A percentile compares a stretch with the other conserved stretches of the same genome.
Evolutionary conservation across 805 yeast species (phyloP).

Genomic region (Nakazawaea wyomingensis): DNA sequence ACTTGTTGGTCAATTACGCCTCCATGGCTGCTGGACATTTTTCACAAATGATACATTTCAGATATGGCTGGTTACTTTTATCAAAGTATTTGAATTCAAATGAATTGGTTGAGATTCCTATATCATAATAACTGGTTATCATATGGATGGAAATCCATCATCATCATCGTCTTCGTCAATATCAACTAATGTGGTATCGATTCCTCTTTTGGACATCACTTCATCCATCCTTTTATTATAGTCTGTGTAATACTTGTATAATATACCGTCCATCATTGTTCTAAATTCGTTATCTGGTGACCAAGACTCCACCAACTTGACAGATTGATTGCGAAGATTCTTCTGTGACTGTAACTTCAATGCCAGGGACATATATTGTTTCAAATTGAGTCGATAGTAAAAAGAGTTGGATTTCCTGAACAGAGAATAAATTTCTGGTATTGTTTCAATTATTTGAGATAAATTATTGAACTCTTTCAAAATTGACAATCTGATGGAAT

Average conservation of each 20-base stretch:
- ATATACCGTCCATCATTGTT: slow-evolving; percentile 14
- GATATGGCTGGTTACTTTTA: slow-evolving; percentile 79
- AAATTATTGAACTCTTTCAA: slow-evolving; percentile 1
- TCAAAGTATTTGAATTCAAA: slow-evolving; percentile 77
- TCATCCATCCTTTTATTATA: slow-evolving; percentile 16
- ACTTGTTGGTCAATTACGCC: slow-evolving; percentile 39
- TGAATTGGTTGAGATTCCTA: slow-evolving; percentile 40
- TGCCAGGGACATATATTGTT: slow-evolving; percentile 2
- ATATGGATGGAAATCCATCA: slow-evolving; percentile 6
- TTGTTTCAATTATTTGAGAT: background rate
- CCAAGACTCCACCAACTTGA: slow-evolving; percentile 22
- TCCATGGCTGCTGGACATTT: slow-evolving; percentile 81
- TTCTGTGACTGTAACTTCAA: slow-evolving; percentile 8
- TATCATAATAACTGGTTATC: background rate
- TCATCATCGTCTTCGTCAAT: slow-evolving; percentile 14
- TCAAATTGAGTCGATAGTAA: slow-evolving; percentile 16
- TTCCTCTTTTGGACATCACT: slow-evolving; percentile 10
- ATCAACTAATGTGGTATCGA: background rate
- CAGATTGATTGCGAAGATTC: slow-evolving; percentile 22
- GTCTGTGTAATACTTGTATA: slow-evolving; percentile 16
- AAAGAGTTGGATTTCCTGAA: slow-evolving; percentile 17
- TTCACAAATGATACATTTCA: slow-evolving; percentile 93
- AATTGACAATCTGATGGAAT: slow-evolving; percentile 9
- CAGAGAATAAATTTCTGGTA: slow-evolving; percentile 17
- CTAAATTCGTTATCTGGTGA: slow-evolving; percentile 20